phyloP scores from a whole-genome alignment of 164 flowering plant species.

The Berberis vulgaris region DNA sequence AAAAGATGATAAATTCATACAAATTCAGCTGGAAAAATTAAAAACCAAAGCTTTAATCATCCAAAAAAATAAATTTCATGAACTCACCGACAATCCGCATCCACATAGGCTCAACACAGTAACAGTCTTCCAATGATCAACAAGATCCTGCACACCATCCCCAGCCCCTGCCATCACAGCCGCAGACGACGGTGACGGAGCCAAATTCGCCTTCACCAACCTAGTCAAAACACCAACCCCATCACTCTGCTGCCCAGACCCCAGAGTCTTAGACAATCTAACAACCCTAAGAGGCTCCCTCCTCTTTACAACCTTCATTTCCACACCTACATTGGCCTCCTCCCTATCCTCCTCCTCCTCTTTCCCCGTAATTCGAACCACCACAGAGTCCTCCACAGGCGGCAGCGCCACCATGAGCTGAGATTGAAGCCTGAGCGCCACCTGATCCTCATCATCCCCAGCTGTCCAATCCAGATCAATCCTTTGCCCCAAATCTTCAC shows the following conservation, averaged over 20 bases:
- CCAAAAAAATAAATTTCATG: neutral
- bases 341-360: slow-evolving; percentile 1
- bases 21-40: neutral
- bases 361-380: slow-evolving; percentile 19
- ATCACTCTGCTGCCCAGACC: slow-evolving; percentile 82
- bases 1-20: neutral
- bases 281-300: slow-evolving; percentile 69
- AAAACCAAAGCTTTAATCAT: too few species aligned
- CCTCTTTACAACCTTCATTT: slow-evolving; percentile 69
- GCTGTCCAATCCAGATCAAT: slow-evolving; percentile 90
- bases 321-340: slow-evolving; percentile 27
- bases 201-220: slow-evolving; percentile 49
- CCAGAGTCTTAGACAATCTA: slow-evolving; percentile 42
- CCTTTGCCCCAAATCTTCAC: slow-evolving; percentile 33
- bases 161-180: neutral
- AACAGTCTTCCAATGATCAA: slow-evolving; percentile 72
- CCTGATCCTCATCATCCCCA: slow-evolving; percentile 95
- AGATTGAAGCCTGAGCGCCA: slow-evolving; percentile 79
- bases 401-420: slow-evolving; percentile 96
- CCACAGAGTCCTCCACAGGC: slow-evolving; percentile 66
- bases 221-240: slow-evolving; percentile 79
- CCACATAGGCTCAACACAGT: slow-evolving; percentile 50
- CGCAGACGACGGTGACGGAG: slow-evolving; percentile 1
- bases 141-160: slow-evolving; percentile 19
- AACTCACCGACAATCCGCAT: slow-evolving; percentile 70